phyloP scores from a whole-genome alignment of 805 yeast genomes.

The Starmera quercuum region DNA sequence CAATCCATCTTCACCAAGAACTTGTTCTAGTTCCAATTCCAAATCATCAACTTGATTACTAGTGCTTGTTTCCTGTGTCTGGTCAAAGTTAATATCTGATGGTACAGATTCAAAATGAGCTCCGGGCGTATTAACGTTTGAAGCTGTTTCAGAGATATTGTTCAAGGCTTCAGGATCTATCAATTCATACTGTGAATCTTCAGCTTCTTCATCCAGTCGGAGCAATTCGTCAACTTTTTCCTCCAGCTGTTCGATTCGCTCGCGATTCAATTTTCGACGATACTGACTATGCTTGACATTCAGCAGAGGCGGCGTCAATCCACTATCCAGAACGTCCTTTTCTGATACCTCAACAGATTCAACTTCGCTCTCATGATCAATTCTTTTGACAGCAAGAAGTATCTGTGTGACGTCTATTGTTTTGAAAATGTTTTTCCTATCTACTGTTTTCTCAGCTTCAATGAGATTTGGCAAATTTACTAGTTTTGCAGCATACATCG shows the following conservation, averaged over 20 bases:
- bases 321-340: slow-evolving; percentile 44
- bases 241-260: slow-evolving; percentile 73
- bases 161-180: slow-evolving; percentile 43
- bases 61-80: too few relatives aligned
- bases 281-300: slow-evolving; percentile 64
- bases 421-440: slow-evolving; percentile 81
- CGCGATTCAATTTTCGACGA: slow-evolving; percentile 60
- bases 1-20: slow-evolving; percentile 28
- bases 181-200: slow-evolving; percentile 69
- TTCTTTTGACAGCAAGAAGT: slow-evolving; percentile 59
- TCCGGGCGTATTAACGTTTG: background rate
- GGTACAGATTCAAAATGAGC: too few relatives aligned
- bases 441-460: slow-evolving; percentile 84
- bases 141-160: background rate
- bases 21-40: slow-evolving; percentile 53
- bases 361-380: slow-evolving; percentile 40
- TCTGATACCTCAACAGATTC: slow-evolving; percentile 27
- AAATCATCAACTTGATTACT: slow-evolving; percentile 36
- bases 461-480: slow-evolving; percentile 86
- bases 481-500: slow-evolving; percentile 72
- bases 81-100: too few relatives aligned
- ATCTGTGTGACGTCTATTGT: slow-evolving; percentile 83
- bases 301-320: slow-evolving; percentile 74
- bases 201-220: slow-evolving; percentile 74
- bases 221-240: slow-evolving; percentile 70